Conservation (phyloP, 2,329 filamentous ascomycete genomes). For the Diaporthe vexans region DNA sequence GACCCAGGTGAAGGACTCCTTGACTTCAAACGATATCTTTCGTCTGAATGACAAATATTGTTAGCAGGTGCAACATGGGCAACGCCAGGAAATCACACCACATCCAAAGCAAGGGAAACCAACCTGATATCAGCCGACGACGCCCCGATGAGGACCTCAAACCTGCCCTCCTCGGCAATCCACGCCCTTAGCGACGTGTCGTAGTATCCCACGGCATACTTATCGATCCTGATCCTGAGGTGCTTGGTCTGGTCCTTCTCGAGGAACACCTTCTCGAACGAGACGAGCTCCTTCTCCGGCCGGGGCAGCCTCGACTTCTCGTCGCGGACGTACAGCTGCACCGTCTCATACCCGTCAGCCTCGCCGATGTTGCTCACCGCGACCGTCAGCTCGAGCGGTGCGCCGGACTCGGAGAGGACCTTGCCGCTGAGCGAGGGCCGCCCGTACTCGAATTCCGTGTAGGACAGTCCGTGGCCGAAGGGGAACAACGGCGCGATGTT, state of each 20-base stretch:
- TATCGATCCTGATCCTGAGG: constrained; percentile 61
- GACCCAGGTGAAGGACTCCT: constrained; percentile 76
- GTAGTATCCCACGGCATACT: constrained; percentile 72
- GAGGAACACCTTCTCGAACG: constrained; percentile 75
- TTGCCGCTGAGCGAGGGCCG: constrained; percentile 63
- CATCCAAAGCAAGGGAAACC: constrained; percentile 45
- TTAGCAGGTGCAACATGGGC: constrained; percentile 42
- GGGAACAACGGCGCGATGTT: constrained; percentile 74
- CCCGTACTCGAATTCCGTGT: constrained; percentile 78
- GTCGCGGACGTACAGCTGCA: constrained; percentile 78
- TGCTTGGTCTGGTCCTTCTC: constrained; percentile 68
- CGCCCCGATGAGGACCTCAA: constrained; percentile 72
- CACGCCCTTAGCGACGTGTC: constrained; percentile 70
- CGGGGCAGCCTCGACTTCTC: constrained; percentile 73
- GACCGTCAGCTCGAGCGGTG: constrained; percentile 60
- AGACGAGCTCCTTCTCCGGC: constrained; percentile 79
- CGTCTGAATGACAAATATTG: constrained; percentile 40
- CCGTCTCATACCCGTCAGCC: constrained; percentile 71
- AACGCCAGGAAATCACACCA: not conserved
- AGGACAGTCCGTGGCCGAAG: constrained; percentile 82
- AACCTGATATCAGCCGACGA: constrained; percentile 75
- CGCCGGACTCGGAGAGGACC: constrained; percentile 55
- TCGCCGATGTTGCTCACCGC: constrained; percentile 69
- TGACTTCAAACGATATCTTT: constrained; percentile 66
- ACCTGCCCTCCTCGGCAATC: constrained; percentile 76